Evolutionary conservation across 805 yeast species (phyloP), one percentile per base, ranked within the genome.

Genomic region (Nematodospora valgi): DNA sequence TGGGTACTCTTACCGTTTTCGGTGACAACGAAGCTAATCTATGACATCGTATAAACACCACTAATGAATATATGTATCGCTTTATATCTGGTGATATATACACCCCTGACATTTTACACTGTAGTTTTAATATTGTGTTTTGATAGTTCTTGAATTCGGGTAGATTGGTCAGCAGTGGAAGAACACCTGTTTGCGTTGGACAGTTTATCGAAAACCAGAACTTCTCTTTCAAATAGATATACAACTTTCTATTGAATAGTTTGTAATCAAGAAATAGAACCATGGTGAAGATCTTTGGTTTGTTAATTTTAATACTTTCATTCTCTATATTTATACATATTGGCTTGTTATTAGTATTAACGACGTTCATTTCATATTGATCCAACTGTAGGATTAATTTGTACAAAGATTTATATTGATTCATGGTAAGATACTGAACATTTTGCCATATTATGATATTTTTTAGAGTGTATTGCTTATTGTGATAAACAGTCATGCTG

Each of bases 11-110:
- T 0, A 67, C 52, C 25, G 53, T 48, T 10, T 56, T 50, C 4
- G 66, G 68, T 5, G 69, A 52, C n/a, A 67, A 36, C n/a, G 68
- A 58, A 23, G 60, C 51, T 15, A 67, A 46, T 18, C 73, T 46
- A 38, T 67, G 72, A 37, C 59, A 57, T 22, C 73, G 43, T 2
- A 63, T 52, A 37, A 53, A 58, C 7, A 64, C 60, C 18, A 64
- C 49, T 11, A 67, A 38, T 11, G 70, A 64, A 38, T 62, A 58
- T 17, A 62, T 51, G 37, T 67, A 67, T 27, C 56, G 49, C 20
- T 55, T 56, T 15, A 67, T 53, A 17, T 60, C 67, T 4, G 70
- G 65, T 15, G 59, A 48, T n/a, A 53, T 48, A 35, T 48, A 57
- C 2, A 64, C 59, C 13, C 35, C 35, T 6, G 38, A 29, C 5